A percentile compares a stretch with the other conserved stretches of the same genome.
Conservation (phyloP, 140 eudicot genomes). For the Ambrosia hybrid region DNA sequence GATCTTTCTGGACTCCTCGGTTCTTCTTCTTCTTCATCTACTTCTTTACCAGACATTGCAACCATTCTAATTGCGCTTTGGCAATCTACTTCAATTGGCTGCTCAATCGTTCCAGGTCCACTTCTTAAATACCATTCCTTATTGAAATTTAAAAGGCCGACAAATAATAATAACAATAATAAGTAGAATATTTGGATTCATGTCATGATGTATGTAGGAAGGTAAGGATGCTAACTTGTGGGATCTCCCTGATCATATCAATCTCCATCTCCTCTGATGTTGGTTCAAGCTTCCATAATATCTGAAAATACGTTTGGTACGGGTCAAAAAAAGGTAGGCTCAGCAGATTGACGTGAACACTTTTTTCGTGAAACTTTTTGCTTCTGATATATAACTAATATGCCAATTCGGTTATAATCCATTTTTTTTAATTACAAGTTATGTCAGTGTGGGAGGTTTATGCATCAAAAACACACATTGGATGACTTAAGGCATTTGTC, state of each 20-base stretch:
- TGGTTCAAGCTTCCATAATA: constrained; percentile 52
- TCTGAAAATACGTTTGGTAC: constrained; percentile 29
- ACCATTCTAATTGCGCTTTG: constrained; percentile 17
- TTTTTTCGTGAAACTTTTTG: neutral
- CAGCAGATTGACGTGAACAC: neutral
- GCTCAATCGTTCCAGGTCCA: constrained; percentile 21
- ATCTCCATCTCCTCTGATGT: constrained; percentile 44
- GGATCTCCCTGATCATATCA: constrained; percentile 50
- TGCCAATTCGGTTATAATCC: neutral
- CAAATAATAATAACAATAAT: neutral
- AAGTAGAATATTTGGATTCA: constrained; percentile 5
- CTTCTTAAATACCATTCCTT: constrained; percentile 23
- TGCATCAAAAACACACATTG: constrained; percentile 2
- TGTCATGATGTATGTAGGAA: neutral
- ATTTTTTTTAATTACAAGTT: neutral
- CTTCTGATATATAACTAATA: neutral
- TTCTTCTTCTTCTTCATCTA: constrained; percentile 20
- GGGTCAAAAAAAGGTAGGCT: neutral
- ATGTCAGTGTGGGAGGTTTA: neutral
- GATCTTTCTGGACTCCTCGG: constrained; percentile 15
- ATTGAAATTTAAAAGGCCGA: constrained; percentile 2
- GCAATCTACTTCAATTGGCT: constrained; percentile 20
- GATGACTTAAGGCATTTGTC: too few species aligned
- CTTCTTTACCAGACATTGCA: neutral
- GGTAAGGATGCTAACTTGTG: constrained; percentile 27